A percentile compares a stretch with the other conserved stretches of the same genome.
Conservation (phyloP, 805 yeast genomes). For the Ogataea trehaloabstinens region DNA sequence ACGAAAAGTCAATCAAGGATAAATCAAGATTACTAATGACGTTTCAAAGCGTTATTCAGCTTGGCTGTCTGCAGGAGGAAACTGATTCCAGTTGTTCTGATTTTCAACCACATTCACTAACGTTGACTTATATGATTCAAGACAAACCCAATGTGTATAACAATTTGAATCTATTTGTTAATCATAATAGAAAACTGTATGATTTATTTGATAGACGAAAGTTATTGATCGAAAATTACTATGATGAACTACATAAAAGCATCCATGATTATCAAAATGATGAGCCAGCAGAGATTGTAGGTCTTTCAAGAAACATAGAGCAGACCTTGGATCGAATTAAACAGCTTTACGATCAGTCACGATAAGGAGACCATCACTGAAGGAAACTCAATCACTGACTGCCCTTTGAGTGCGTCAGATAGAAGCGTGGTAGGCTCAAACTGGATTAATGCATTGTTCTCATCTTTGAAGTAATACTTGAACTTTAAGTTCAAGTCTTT, state of each 20-base stretch:
- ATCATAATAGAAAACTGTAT: slow-evolving; percentile 40
- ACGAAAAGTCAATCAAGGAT: no score
- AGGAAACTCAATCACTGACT: slow-evolving; percentile 75
- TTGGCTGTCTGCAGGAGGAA: slow-evolving; percentile 25
- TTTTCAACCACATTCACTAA: slow-evolving; percentile 43
- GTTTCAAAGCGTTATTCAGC: no score
- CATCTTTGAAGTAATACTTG: slow-evolving; percentile 10
- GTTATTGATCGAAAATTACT: slow-evolving; percentile 52
- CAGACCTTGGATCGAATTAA: slow-evolving; percentile 17
- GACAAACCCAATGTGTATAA: slow-evolving; percentile 60
- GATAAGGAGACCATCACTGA: slow-evolving; percentile 49
- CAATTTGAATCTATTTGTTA: slow-evolving; percentile 56
- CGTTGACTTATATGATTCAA: slow-evolving; percentile 54
- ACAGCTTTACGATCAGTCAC: slow-evolving; percentile 22
- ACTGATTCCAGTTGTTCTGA: no score
- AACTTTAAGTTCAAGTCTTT: slow-evolving; percentile 5
- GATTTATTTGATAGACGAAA: slow-evolving; percentile 56
- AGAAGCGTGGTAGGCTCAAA: slow-evolving; percentile 37
- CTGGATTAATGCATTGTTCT: slow-evolving; percentile 33
- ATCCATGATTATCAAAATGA: slow-evolving; percentile 54
- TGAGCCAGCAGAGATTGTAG: slow-evolving; percentile 33
- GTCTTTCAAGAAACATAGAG: slow-evolving; percentile 14
- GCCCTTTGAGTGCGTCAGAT: slow-evolving; percentile 50
- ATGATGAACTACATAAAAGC: slow-evolving; percentile 47
- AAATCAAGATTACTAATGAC: no score